Evolutionary conservation across 164 flowering plant genomes (phyloP).

Genomic region (Annona squamosa): DNA sequence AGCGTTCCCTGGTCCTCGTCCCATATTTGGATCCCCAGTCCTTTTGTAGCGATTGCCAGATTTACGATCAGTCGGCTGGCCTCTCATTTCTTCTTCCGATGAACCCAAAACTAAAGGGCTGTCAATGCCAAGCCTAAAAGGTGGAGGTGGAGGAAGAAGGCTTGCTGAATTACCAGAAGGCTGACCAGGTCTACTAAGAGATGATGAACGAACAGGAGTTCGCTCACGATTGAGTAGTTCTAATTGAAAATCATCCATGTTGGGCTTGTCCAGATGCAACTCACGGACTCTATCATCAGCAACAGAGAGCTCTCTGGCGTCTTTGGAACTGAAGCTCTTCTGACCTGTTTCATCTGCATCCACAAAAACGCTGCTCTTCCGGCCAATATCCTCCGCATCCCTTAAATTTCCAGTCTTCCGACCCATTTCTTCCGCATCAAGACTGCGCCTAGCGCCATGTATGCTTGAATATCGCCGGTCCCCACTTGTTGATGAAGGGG

Average conservation of each 20-base stretch:
- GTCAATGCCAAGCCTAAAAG: constrained; percentile 8
- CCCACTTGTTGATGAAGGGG: constrained; percentile 56
- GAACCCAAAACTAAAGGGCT: constrained; percentile 9
- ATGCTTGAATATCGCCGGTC: constrained; percentile 42
- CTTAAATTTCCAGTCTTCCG: constrained; percentile 40
- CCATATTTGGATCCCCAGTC: constrained; percentile 44
- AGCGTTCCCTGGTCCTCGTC: constrained; percentile 53
- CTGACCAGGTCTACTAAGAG: constrained; percentile 30
- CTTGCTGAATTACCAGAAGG: constrained; percentile 34
- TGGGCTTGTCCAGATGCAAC: constrained; percentile 27
- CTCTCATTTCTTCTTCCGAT: constrained; percentile 53
- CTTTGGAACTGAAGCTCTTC: constrained; percentile 43
- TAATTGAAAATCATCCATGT: constrained; percentile 38
- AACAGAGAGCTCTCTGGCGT: constrained; percentile 38
- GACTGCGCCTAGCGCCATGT: constrained; percentile 25
- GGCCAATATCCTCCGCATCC: constrained; percentile 59
- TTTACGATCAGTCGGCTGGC: constrained; percentile 17
- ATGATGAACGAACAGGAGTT: constrained; percentile 34
- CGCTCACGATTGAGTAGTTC: constrained; percentile 30
- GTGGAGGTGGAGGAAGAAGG: constrained; percentile 36
- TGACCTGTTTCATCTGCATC: constrained; percentile 58
- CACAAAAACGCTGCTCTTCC: constrained; percentile 39
- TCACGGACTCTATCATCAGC: constrained; percentile 53
- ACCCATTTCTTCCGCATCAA: constrained; percentile 64
- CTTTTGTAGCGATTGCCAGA: constrained; percentile 44